Conservation (phyloP, 2,329 filamentous ascomycete genomes). For the Malbranchea zuffiana region DNA sequence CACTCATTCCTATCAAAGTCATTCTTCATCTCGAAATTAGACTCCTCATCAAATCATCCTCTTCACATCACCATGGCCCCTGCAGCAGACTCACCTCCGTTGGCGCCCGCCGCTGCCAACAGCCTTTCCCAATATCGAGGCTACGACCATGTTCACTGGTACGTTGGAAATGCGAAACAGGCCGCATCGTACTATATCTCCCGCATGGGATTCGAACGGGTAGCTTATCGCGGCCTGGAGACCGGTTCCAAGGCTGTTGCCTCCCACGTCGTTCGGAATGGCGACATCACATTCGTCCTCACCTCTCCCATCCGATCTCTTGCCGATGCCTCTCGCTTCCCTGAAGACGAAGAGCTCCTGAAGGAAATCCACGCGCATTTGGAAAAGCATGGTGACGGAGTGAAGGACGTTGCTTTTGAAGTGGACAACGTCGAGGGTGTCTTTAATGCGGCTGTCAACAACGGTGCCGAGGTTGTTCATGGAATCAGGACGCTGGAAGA, state of each 20-base stretch:
- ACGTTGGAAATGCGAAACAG: slow-evolving; percentile 94
- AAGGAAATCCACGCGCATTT: slow-evolving; percentile 71
- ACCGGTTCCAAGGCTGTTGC: slow-evolving; percentile 72
- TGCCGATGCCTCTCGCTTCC: slow-evolving; percentile 49
- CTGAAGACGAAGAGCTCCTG: slow-evolving; percentile 54
- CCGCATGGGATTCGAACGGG: slow-evolving; percentile 70
- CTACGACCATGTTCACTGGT: slow-evolving; percentile 93
- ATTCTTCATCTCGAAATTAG: neutral
- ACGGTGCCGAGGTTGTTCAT: slow-evolving; percentile 32
- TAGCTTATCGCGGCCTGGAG: slow-evolving; percentile 81
- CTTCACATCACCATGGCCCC: slow-evolving; percentile 9
- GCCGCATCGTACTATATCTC: slow-evolving; percentile 79
- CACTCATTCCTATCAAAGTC: neutral
- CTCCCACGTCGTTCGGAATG: slow-evolving; percentile 56
- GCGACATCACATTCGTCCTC: slow-evolving; percentile 34
- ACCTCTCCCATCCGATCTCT: slow-evolving; percentile 45
- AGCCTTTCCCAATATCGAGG: slow-evolving; percentile 49
- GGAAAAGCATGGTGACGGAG: slow-evolving; percentile 79
- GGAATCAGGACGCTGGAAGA: slow-evolving; percentile 50
- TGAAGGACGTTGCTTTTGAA: slow-evolving; percentile 91
- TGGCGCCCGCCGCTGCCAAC: slow-evolving; percentile 15
- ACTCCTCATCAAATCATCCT: neutral
- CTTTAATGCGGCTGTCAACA: slow-evolving; percentile 58
- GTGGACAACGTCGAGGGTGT: slow-evolving; percentile 80
- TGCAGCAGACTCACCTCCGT: slow-evolving; percentile 23